phyloP scores from a whole-genome alignment of 495 filamentous ascomycete genomes.

The Hypoxylon fuscum region DNA sequence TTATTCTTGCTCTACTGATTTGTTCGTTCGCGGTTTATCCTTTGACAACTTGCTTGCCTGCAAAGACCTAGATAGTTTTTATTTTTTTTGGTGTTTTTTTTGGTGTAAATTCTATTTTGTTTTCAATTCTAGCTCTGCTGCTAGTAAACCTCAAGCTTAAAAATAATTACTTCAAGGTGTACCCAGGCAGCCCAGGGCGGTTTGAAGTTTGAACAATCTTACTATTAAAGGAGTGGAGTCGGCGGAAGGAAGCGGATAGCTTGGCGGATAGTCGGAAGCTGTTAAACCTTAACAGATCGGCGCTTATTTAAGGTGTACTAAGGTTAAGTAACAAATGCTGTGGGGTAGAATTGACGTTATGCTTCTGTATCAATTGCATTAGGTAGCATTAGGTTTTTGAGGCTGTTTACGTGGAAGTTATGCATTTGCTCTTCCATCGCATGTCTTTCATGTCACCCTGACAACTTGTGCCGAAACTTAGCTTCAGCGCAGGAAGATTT shows the following conservation, averaged over 20 bases:
- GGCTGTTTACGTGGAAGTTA: slow-evolving; percentile 9
- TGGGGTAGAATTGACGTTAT: slow-evolving; percentile 18
- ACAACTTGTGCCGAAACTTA: not conserved
- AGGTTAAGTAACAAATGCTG: not conserved
- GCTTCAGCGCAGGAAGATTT: not conserved
- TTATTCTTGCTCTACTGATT: no score
- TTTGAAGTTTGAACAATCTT: no score
- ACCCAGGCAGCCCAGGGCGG: no score
- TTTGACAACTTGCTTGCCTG: no score
- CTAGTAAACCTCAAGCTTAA: no score
- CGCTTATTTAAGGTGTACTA: slow-evolving; percentile 9
- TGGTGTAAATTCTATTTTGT: not conserved
- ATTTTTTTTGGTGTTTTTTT: no score
- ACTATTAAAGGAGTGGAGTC: slow-evolving; percentile 6
- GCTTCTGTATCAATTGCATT: slow-evolving; percentile 29
- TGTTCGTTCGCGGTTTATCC: no score
- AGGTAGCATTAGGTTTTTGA: slow-evolving; percentile 2
- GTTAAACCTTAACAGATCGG: slow-evolving; percentile 10
- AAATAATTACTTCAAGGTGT: no score
- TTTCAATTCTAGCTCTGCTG: no score
- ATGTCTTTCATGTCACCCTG: slow-evolving; percentile 4
- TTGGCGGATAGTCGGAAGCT: slow-evolving; percentile 26
- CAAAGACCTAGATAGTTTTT: not conserved
- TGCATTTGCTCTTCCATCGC: not conserved
- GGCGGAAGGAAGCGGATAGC: slow-evolving; percentile 7